Evolutionary conservation across 108 stramenopile genomes (phyloP).

Genomic region (Nannochloropsis salina): DNA sequence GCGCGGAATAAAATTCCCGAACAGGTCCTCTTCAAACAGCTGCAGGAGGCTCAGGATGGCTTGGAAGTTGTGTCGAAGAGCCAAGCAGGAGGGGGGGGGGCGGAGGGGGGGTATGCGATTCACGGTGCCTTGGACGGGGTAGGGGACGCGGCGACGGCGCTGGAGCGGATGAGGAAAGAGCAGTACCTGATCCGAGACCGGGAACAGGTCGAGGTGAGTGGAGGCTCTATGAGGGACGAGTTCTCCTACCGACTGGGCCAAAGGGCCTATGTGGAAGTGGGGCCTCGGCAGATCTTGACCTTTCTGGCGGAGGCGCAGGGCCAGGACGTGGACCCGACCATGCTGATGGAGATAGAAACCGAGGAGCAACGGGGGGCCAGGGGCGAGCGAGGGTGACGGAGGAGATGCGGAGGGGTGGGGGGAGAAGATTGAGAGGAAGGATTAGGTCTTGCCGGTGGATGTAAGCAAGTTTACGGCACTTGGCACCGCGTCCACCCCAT

Average conservation of each 20-base stretch:
- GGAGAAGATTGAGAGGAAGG: not conserved
- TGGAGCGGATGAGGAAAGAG: conserved; percentile 8
- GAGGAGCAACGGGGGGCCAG: not conserved
- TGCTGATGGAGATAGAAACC: not conserved
- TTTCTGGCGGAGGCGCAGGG: not conserved
- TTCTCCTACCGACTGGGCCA: not conserved
- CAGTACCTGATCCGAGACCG: conserved; percentile 1
- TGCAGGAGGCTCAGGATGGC: not conserved
- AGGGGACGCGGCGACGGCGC: not conserved
- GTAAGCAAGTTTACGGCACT: too few species aligned
- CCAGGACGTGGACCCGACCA: not conserved
- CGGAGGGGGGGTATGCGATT: not conserved
- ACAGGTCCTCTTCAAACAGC: not conserved
- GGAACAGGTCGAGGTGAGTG: not conserved
- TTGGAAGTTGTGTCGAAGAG: not conserved
- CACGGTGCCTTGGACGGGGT: not conserved
- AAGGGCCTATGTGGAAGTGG: not conserved
- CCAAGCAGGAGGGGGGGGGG: not conserved
- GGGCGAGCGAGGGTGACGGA: not conserved
- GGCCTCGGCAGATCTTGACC: not conserved
- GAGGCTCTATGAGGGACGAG: not conserved
- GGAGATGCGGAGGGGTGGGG: not conserved
- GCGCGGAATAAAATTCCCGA: not conserved
- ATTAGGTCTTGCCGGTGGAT: too few species aligned
- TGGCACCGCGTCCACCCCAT: too few species aligned